Base-by-base conservation (phyloP, 306 rosid genomes). In the Begonia loranthoides region DNA sequence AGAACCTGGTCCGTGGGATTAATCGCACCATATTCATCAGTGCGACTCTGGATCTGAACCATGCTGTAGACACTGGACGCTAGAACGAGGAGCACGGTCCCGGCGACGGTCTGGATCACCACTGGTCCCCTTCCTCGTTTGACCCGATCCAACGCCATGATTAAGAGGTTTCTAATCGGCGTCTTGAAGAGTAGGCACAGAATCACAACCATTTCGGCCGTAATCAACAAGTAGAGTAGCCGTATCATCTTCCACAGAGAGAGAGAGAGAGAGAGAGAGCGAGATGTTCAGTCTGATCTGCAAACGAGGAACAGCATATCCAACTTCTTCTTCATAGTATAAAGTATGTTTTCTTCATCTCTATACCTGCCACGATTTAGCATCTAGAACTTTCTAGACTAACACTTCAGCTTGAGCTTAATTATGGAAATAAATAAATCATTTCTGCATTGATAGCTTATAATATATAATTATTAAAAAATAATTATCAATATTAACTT, bases 121-220 rank as follows among this genome's bases (percentile, higher is more conserved):
- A 89, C 43, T 11, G 97, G 97, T 17, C 90, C 97, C n/a, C 83
- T 82, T 14, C 95, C 97, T 15, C 83, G 90, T 71, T 89, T 89
- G 44, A 76, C 62, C 17, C 80, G 84, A 74, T 89, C 97, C 60
- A 89, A 55, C 14, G 73, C 24, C 22, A 85, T 10, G 13, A 89
- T 75, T 22, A 89, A 82, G 0, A 89, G 79, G 78, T 89, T 85
- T 71, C 94, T 74, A 14, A 89, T 59, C n/a, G 95, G 95, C 14
- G 83, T 70, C 49, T 61, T 82, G 75, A 89, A 89, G 55, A 89
- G 72, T 1, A 89, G 77, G 55, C 63, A 50, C 11, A 89, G 56
- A 50, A 82, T 79, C 33, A 85, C 59, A 52, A 62, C 68, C 95
- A 82, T 78, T 69, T 85, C 62, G 66, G 52, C 47, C 45, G 60